Evolutionary conservation across 2,329 filamentous ascomycete species (phyloP).

Genomic region (Cadophora luteo-olivacea): DNA sequence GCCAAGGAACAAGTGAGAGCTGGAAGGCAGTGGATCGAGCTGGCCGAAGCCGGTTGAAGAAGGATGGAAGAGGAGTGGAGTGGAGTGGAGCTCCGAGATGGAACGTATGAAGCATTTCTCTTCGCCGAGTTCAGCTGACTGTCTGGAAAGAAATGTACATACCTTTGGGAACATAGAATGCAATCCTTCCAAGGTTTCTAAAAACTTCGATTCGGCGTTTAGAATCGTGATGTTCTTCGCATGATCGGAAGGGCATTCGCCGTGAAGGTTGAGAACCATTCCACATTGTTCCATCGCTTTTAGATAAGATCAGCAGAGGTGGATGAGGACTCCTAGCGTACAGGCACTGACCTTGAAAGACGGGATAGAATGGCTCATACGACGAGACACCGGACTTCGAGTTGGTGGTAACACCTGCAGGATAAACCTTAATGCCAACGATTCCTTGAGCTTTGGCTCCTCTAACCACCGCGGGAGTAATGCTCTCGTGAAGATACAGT

Average conservation of each 20-base stretch:
- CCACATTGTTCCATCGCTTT: conserved; percentile 81
- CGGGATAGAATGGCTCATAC: conserved; percentile 74
- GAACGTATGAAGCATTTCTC: background rate
- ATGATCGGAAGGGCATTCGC: conserved; percentile 68
- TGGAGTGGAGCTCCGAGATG: background rate
- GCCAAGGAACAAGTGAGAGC: no score
- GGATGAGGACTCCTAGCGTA: no score
- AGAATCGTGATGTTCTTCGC: conserved; percentile 58
- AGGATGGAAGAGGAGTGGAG: background rate
- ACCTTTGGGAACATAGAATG: conserved; percentile 74
- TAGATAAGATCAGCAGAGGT: background rate
- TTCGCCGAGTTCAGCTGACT: background rate
- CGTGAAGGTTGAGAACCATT: conserved; percentile 91
- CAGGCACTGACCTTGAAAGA: conserved; percentile 62
- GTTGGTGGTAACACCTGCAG: conserved; percentile 70
- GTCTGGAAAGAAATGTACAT: background rate
- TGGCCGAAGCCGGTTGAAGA: background rate
- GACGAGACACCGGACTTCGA: conserved; percentile 72
- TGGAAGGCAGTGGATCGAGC: no score
- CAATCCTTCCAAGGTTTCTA: conserved; percentile 78
- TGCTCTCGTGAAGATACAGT: conserved; percentile 52
- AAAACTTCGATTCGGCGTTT: conserved; percentile 77
- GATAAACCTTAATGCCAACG: conserved; percentile 41
- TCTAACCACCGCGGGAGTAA: conserved; percentile 40
- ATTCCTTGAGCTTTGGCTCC: conserved; percentile 41